Evolutionary conservation across 345 rosid genomes (phyloP).

Genomic region (Sonneratia caseolaris): DNA sequence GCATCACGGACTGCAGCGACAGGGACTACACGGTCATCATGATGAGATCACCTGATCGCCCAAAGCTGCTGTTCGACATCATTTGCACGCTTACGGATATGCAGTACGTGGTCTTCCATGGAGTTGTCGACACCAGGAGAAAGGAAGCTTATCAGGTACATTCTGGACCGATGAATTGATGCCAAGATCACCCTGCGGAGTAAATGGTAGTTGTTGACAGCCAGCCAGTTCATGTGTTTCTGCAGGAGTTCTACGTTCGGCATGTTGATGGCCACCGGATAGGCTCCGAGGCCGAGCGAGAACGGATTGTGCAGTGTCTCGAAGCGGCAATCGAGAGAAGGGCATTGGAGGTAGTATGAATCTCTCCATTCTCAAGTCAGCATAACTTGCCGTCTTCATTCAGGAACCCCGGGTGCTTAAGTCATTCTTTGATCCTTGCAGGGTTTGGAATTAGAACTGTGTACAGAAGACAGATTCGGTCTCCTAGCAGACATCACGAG

Average conservation of each 20-base stretch:
- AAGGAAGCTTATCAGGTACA: constrained; percentile 43
- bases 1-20: constrained; percentile 29
- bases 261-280: constrained; percentile 71
- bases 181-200: neutral
- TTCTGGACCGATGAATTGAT: too few relatives aligned
- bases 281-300: constrained; percentile 70
- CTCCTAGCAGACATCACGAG: constrained; percentile 52
- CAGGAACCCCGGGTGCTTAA: neutral
- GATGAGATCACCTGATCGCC: constrained; percentile 30
- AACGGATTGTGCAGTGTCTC: constrained; percentile 62
- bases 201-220: neutral
- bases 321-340: constrained; percentile 78
- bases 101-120: constrained; percentile 47
- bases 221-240: neutral
- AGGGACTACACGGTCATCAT: constrained; percentile 31
- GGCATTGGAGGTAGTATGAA: constrained; percentile 44
- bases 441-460: constrained; percentile 51
- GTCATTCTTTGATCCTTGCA: constrained; percentile 9
- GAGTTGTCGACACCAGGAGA: constrained; percentile 26
- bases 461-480: constrained; percentile 41
- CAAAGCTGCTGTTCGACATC: constrained; percentile 35
- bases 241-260: constrained; percentile 69
- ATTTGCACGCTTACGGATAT: constrained; percentile 37
- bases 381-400: neutral
- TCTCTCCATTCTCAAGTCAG: neutral